phyloP scores from a whole-genome alignment of 179 eudicot genomes.

The Spinacia oleracea region DNA sequence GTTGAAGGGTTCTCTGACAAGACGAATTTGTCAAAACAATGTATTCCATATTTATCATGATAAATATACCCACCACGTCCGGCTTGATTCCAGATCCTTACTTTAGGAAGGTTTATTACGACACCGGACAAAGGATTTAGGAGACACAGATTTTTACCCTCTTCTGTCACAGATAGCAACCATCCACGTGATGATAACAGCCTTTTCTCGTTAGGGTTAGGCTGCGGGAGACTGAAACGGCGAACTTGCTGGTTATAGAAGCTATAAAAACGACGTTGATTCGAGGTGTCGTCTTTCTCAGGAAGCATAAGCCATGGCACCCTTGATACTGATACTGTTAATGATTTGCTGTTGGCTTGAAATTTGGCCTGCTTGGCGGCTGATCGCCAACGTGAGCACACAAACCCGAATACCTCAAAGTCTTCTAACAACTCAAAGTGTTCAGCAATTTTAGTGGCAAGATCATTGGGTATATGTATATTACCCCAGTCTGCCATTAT shows the following conservation, averaged over 20 bases:
- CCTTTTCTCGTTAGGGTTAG: not conserved
- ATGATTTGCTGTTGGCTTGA: not conserved
- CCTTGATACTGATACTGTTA: too few relatives aligned
- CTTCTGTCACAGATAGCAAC: not conserved
- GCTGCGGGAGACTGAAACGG: not conserved
- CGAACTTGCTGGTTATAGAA: not conserved
- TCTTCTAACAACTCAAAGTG: not conserved
- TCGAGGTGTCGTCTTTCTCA: not conserved
- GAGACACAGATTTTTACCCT: not conserved
- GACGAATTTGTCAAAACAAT: too few relatives aligned
- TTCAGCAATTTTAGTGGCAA: not conserved
- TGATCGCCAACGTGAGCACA: not conserved
- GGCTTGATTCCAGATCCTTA: too few relatives aligned
- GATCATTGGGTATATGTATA: too few relatives aligned
- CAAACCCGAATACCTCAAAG: not conserved
- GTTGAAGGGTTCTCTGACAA: too few relatives aligned
- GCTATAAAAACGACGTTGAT: not conserved
- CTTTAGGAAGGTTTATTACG: too few relatives aligned
- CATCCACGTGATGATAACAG: not conserved
- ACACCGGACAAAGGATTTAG: too few relatives aligned
- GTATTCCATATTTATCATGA: too few relatives aligned
- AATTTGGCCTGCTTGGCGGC: not conserved
- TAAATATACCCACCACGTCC: too few relatives aligned
- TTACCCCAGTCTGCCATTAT: too few relatives aligned
- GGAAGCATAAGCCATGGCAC: not conserved